Base-by-base conservation (phyloP, 1,284 basidiomycete genomes). In the Naganishia liquefaciens region DNA sequence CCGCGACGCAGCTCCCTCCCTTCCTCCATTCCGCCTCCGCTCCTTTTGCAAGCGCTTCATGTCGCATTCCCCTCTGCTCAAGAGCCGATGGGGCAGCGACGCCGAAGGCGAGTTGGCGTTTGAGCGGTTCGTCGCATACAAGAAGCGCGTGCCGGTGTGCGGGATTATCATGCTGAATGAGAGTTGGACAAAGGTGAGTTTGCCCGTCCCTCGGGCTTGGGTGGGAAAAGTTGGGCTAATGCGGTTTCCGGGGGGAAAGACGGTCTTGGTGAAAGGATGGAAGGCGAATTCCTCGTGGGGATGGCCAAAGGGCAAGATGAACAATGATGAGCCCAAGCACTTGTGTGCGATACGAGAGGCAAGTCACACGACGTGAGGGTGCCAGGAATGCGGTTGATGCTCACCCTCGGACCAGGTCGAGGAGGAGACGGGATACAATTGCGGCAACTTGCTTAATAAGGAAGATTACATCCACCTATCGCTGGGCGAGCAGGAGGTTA, bases 261-360 rank as follows among this genome's bases (percentile, higher is more conserved):
- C 89, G 74, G 82, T 98, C 19, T 84, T 98, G 68, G 93, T 99
- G 57, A 95, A 97, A 77, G 96, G 96, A 5, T 99, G 92, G 92
- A 97, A 97, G 79, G 87, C 91, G 25, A 91, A 88, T 27, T 90
- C 95, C 5, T 91, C 93, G 5, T 99, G 96, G 96, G 91, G 92
- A 30, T 99, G 99, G 78, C 96, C 96, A 1, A 93, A 96, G 76
- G 96, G 96, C 58, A 99, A 99, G 81, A 99, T 99, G 78, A 99
- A 99, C 73, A 88, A 95, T 76, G 85, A 89, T 68, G 93, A 98
- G 79, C 86, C 88, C 47, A 84, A 88, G 70, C 83, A 86, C 69
- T 84, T 84, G 70, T 96, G 94, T 79, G 94, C 94, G 6, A 84
- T 91, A 66, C 86, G 94, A 75, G 94, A 98, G 82, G 93, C 94